Percentiles rank a stretch among this genome's conserved stretches.
Evolutionary conservation across 2,329 filamentous ascomycete genomes (phyloP).

Genomic region (Monilinia fructigena): DNA sequence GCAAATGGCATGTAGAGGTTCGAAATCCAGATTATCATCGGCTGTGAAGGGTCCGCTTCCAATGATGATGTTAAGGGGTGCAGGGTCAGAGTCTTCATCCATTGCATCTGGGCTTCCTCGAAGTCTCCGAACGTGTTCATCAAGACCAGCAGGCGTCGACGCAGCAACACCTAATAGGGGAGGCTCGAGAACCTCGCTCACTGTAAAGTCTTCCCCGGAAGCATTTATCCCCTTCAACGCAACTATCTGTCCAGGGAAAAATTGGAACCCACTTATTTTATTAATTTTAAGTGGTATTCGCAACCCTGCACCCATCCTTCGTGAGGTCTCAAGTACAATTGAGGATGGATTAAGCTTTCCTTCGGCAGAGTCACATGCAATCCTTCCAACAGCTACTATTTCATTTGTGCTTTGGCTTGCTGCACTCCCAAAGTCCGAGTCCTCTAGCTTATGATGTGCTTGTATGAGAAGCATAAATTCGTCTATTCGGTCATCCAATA

Average conservation of each 20-base stretch:
- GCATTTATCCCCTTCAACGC: constrained; percentile 84
- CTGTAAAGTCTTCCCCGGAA: constrained; percentile 78
- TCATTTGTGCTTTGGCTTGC: constrained; percentile 81
- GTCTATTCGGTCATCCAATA: constrained; percentile 92
- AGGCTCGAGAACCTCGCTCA: constrained; percentile 70
- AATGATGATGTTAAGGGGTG: constrained; percentile 73
- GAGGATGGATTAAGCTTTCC: constrained; percentile 84
- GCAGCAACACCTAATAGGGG: constrained; percentile 75
- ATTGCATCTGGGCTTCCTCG: constrained; percentile 62
- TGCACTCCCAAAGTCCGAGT: constrained; percentile 82
- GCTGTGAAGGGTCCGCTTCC: constrained; percentile 88
- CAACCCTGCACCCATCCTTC: constrained; percentile 77
- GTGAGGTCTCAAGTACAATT: constrained; percentile 82
- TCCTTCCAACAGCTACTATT: constrained; percentile 85
- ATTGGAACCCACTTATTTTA: constrained; percentile 67
- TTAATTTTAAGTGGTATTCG: constrained; percentile 78
- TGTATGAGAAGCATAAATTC: constrained; percentile 76
- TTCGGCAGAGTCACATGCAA: constrained; percentile 83
- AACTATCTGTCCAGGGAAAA: constrained; percentile 94
- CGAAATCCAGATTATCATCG: constrained; percentile 88
- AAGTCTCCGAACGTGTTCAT: constrained; percentile 67
- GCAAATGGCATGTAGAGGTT: constrained; percentile 80
- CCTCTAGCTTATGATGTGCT: constrained; percentile 71
- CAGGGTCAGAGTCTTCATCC: constrained; percentile 56
- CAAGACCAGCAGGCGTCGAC: constrained; percentile 63